Conservation (phyloP, 192 early-diverging fungal species). For the Allomyces arbusculus region DNA sequence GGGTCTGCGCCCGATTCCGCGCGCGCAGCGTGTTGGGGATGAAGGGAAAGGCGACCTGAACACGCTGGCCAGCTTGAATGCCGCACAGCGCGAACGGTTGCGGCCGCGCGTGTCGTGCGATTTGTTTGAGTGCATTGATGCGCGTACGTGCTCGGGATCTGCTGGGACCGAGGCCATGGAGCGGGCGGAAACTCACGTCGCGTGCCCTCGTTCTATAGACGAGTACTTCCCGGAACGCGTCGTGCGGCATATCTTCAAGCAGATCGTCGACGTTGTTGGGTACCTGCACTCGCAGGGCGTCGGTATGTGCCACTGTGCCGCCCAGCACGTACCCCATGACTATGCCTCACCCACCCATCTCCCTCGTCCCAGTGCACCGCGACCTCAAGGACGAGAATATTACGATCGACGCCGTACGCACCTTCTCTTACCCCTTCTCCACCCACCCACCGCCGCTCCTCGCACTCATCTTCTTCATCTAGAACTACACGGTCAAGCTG, state of each 20-base stretch:
- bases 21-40: not conserved
- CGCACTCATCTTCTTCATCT: conserved; percentile 4
- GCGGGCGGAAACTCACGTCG: no score
- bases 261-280: conserved; percentile 15
- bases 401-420: conserved; percentile 3
- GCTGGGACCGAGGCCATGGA: no score
- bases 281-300: conserved; percentile 21
- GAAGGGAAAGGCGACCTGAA: not conserved
- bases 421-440: no score
- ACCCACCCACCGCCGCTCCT: no score
- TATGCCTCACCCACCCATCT: no score
- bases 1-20: not conserved
- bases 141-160: conserved; percentile 7
- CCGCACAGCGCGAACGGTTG: not conserved
- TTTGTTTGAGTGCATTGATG: conserved; percentile 29
- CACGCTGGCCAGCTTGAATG: not conserved
- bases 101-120: conserved; percentile 11
- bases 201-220: conserved; percentile 1
- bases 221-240: conserved; percentile 12
- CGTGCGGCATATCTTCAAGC: conserved; percentile 13
- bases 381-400: conserved; percentile 44
- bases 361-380: conserved; percentile 13
- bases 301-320: no score
- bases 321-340: no score
- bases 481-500: conserved; percentile 19